Conservation (phyloP, 2,329 filamentous ascomycete species). For the Torrubiellomyces zombiae region DNA sequence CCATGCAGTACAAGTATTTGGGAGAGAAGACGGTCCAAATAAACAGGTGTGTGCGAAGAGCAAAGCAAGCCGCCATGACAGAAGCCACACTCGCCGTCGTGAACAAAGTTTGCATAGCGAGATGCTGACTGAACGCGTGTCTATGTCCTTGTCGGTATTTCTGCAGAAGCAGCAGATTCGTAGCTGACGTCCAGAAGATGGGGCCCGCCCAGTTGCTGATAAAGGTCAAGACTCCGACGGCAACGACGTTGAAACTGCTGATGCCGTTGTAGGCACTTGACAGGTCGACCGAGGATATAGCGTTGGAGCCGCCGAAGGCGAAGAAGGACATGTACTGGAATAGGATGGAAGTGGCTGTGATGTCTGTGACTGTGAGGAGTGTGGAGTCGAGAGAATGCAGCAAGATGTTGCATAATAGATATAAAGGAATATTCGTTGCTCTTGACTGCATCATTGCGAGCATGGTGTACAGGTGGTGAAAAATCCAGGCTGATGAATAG, state of each 20-base stretch:
- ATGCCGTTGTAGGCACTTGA: conserved; percentile 93
- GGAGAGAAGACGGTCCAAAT: conserved; percentile 98
- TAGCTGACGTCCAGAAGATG: conserved; percentile 67
- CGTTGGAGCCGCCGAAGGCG: conserved; percentile 76
- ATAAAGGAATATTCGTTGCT: conserved; percentile 69
- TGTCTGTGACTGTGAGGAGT: conserved; percentile 34
- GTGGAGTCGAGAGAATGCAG: conserved; percentile 31
- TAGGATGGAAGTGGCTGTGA: conserved; percentile 56
- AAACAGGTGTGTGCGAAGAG: conserved; percentile 75
- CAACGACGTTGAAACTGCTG: conserved; percentile 58
- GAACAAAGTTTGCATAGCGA: conserved; percentile 54
- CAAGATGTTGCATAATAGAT: conserved; percentile 54
- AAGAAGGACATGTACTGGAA: conserved; percentile 78
- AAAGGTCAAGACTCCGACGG: conserved; percentile 73
- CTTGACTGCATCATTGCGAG: conserved; percentile 79
- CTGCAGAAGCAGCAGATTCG: conserved; percentile 39
- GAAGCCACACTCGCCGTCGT: conserved; percentile 45
- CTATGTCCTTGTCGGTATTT: conserved; percentile 11
- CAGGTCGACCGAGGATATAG: conserved; percentile 88
- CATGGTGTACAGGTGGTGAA: conserved; percentile 58
- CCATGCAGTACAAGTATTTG: conserved; percentile 85
- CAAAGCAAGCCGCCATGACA: conserved; percentile 80
- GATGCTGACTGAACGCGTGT: conserved; percentile 30
- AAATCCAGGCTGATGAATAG: conserved; percentile 18
- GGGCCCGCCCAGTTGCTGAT: conserved; percentile 81